Percentiles rank a stretch among this genome's conserved stretches.
Evolutionary conservation across 2,329 filamentous ascomycete genomes (phyloP).

Genomic region (Penicillium italicum): DNA sequence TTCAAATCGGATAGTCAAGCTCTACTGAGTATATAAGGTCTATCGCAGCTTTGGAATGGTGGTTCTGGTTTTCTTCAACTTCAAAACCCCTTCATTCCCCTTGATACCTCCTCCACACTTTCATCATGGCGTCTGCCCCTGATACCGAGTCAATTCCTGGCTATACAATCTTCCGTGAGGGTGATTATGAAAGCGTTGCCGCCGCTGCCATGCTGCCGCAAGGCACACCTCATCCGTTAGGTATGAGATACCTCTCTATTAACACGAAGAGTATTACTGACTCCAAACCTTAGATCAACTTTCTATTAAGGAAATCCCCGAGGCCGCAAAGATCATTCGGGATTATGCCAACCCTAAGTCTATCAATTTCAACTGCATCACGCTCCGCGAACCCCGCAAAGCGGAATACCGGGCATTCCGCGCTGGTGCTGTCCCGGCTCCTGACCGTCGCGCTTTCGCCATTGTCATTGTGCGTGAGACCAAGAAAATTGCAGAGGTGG

Average conservation of each 20-base stretch:
- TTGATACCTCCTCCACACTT: not conserved
- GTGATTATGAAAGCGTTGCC: conserved; percentile 27
- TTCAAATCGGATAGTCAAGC: conserved; percentile 14
- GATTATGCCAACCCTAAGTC: conserved; percentile 29
- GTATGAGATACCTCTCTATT: conserved; percentile 1
- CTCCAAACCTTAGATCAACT: conserved; percentile 23
- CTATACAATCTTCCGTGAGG: conserved; percentile 28
- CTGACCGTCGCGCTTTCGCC: conserved; percentile 42
- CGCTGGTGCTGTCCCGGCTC: conserved; percentile 27
- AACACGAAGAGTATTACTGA: not conserved
- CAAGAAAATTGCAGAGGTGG: conserved; percentile 25
- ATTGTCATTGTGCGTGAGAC: conserved; percentile 46
- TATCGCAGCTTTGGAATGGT: not conserved
- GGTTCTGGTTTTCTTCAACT: conserved; percentile 8
- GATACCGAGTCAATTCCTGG: conserved; percentile 27
- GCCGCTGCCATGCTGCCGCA: conserved; percentile 23
- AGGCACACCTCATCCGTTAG: conserved; percentile 23
- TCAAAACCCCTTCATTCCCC: conserved; percentile 7
- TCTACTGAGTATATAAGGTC: conserved; percentile 17
- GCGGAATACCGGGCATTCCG: conserved; percentile 35
- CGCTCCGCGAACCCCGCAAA: conserved; percentile 52
- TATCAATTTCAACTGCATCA: conserved; percentile 44
- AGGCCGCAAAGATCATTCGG: conserved; percentile 26
- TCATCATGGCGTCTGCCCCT: conserved; percentile 25
- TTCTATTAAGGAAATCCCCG: conserved; percentile 29